Evolutionary conservation across 2,329 filamentous ascomycete species (phyloP), one percentile per base, ranked within the genome.

Genomic region (Phaeosphaeriaceae sp.): DNA sequence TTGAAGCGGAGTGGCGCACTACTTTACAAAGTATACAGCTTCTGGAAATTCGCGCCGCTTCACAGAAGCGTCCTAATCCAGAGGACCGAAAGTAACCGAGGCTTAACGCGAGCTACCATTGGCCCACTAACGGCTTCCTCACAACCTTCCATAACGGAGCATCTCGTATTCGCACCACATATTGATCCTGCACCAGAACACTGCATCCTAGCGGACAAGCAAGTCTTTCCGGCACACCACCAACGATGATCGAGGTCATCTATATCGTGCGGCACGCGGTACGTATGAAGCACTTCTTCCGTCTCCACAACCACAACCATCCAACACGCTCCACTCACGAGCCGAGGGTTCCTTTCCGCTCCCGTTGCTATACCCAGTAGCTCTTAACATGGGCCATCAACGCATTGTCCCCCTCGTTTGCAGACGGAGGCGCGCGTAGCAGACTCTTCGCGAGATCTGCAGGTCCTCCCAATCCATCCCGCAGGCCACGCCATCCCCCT

Each of bases 261-360:
- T 83, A 84, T 67, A 75, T 84, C 52, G 78, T 82, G 24, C 73
- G 82, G 50, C 82, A 84, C 68, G 82, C 81, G 27, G 82, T 84
- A 80, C 75, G 82, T 82, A 67, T 53, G n/a, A 51, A 62, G 58
- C 55, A 56, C 54, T 48, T 51, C 31, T 24, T 45, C 57, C 51
- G 53, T 59, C 48, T 48, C 49, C 57, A 33, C 51, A 51, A 5
- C 21, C 19, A 51, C 53, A 56, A 48, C 51, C 52, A 33, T 53
- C 31, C 57, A 33, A 40, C 53, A 52, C 21, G 36, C 54, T 57
- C 61, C 54, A 59, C 56, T 54, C 51, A 51, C 24, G 19, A 57
- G 42, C 42, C 25, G 19, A 61, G 57, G 57, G 58, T 52, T 25
- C 27, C 48, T 22, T 56, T 61, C 62, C 61, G 60, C 42, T 47